These are phyloP conservation scores for Inosperma sp. DNA, from an alignment of 768 basidiomycete genomes.

Conservation along the genomic window DNA sequence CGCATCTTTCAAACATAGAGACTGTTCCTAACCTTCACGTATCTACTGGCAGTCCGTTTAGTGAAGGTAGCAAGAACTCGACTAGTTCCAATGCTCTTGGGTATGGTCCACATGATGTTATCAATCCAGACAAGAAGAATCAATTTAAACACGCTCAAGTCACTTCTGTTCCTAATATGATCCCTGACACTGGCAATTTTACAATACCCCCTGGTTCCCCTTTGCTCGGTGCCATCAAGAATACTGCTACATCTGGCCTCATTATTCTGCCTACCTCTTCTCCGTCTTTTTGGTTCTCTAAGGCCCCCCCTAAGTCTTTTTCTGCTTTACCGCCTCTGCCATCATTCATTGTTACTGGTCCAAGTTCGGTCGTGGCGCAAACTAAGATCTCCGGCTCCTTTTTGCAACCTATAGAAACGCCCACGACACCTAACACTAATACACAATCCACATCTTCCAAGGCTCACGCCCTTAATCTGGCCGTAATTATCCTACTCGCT, in stretches of 20 bases:
- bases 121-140: background rate
- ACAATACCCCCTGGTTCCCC: conserved; percentile 28
- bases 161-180: conserved; percentile 46
- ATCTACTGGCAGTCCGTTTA: conserved; percentile 11
- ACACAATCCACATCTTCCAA: conserved; percentile 11
- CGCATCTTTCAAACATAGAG: conserved; percentile 3
- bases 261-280: conserved; percentile 11
- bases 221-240: conserved; percentile 23
- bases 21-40: conserved; percentile 4
- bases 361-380: conserved; percentile 9
- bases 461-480: conserved; percentile 40
- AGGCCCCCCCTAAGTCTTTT: conserved; percentile 11
- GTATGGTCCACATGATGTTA: conserved; percentile 5
- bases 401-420: conserved; percentile 13
- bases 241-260: conserved; percentile 17
- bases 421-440: conserved; percentile 13
- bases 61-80: conserved; percentile 10
- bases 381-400: conserved; percentile 1
- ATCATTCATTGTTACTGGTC: conserved; percentile 16
- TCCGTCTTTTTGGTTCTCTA: conserved; percentile 8
- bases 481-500: conserved; percentile 49
- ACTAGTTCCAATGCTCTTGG: conserved; percentile 11
- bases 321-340: conserved; percentile 24
- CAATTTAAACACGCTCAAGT: conserved; percentile 26
- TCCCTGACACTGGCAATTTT: conserved; percentile 39